phyloP scores from a whole-genome alignment of 495 filamentous ascomycete genomes.

The Neurospora pannonica region DNA sequence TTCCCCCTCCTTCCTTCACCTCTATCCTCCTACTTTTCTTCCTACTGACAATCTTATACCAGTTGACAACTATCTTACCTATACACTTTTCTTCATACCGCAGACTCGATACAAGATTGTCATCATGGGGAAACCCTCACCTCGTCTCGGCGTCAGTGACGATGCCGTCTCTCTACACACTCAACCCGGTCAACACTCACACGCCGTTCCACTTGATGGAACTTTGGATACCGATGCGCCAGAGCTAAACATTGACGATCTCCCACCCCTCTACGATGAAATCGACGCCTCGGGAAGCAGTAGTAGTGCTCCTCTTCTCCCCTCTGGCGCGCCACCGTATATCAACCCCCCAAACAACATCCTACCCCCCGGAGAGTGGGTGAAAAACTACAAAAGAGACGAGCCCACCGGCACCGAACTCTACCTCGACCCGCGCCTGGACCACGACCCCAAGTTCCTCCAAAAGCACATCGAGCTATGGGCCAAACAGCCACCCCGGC shows the following conservation, averaged over 20 bases:
- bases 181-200: conserved; percentile 2
- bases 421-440: conserved; percentile 29
- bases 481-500: conserved; percentile 34
- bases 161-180: conserved; percentile 24
- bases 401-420: conserved; percentile 20
- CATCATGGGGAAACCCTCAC: conserved; percentile 19
- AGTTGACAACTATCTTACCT: background rate
- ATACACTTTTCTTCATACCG: background rate
- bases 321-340: conserved; percentile 1
- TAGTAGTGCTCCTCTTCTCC: conserved; percentile 17
- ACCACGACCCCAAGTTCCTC: conserved; percentile 31
- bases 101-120: background rate
- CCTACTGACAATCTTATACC: background rate
- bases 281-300: conserved; percentile 5
- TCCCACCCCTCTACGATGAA: conserved; percentile 28
- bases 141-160: conserved; percentile 2
- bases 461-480: conserved; percentile 33
- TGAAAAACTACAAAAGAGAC: conserved; percentile 14
- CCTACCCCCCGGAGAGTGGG: conserved; percentile 1
- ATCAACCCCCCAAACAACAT: background rate
- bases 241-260: conserved; percentile 22
- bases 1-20: background rate
- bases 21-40: background rate
- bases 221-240: conserved; percentile 22
- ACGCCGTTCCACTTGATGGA: conserved; percentile 1